Evolutionary conservation across 2,329 filamentous ascomycete genomes (phyloP), one percentile per base, ranked within the genome.

Genomic region (Venturiaceae sp.): DNA sequence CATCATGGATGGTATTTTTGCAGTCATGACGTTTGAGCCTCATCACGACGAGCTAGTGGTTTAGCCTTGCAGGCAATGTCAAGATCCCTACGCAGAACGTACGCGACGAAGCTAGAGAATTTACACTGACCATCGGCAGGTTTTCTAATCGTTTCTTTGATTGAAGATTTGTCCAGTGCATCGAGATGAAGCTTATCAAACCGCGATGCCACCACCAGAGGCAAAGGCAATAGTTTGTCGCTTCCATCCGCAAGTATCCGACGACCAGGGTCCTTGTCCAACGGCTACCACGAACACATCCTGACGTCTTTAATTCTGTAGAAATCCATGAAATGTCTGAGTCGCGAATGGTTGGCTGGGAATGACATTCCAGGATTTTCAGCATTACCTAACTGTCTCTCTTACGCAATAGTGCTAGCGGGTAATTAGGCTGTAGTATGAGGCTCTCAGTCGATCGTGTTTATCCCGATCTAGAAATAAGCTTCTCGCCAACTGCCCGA

Each of bases 11-110:
- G n/a, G n/a, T n/a, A n/a, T n/a, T n/a, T n/a, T n/a, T n/a, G n/a
- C n/a, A n/a, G 39, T 44, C 39, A 50, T 50, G 44, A 50, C 44
- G 44, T 50, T 46, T 26, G 41, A 50, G 44, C 44, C 44, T 50
- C 44, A 50, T 50, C 44, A 50, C 30, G n/a, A 41, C 37, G 36
- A 11, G 11, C 36, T 14, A 37, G n/a, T n/a, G n/a, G n/a, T n/a
- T n/a, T n/a, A n/a, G n/a, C n/a, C n/a, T n/a, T n/a, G n/a, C n/a
- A n/a, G n/a, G n/a, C n/a, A n/a, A n/a, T n/a, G n/a, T n/a, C n/a
- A n/a, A n/a, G n/a, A n/a, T n/a, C n/a, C n/a, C n/a, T n/a, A n/a
- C n/a, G n/a, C n/a, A n/a, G n/a, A n/a, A n/a, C n/a, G n/a, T n/a
- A n/a, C n/a, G n/a, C n/a, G n/a, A n/a, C n/a, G n/a, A n/a, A n/a